A percentile compares a stretch with the other conserved stretches of the same genome.
phyloP scores from a whole-genome alignment of 1,284 basidiomycete species.

The Pulchroboletus neoregius region DNA sequence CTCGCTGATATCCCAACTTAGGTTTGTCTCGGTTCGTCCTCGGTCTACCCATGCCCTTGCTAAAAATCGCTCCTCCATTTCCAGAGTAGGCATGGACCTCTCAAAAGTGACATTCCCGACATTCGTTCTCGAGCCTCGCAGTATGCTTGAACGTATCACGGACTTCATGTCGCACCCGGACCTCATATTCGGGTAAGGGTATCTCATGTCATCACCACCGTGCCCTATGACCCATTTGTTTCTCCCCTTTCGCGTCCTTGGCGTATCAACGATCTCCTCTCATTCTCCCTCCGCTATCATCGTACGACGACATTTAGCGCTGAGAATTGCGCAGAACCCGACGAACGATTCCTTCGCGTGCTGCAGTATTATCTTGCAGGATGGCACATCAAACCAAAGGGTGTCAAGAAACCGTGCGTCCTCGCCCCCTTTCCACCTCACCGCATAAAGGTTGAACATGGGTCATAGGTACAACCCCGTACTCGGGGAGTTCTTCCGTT shows the following conservation, averaged over 20 bases:
- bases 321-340: slow-evolving; percentile 71
- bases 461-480: slow-evolving; percentile 86
- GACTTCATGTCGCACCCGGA: slow-evolving; percentile 99
- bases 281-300: neutral
- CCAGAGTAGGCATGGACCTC: slow-evolving; percentile 92
- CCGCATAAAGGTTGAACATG: neutral
- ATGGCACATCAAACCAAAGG: slow-evolving; percentile 99
- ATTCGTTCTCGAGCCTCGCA: slow-evolving; percentile 91
- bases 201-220: slow-evolving; percentile 16
- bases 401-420: slow-evolving; percentile 96
- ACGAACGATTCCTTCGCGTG: slow-evolving; percentile 90
- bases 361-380: slow-evolving; percentile 96
- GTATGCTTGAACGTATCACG: slow-evolving; percentile 93
- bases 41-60: slow-evolving; percentile 1
- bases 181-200: slow-evolving; percentile 87
- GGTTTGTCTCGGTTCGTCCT: slow-evolving; percentile 41
- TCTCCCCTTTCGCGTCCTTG: neutral
- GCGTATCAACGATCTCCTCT: neutral
- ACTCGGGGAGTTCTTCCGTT: slow-evolving; percentile 97
- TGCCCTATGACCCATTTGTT: slow-evolving; percentile 19
- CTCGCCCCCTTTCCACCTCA: slow-evolving; percentile 2
- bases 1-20: slow-evolving; percentile 81
- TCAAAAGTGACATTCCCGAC: slow-evolving; percentile 91
- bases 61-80: slow-evolving; percentile 6
- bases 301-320: slow-evolving; percentile 40